Percentiles rank a stretch among this genome's conserved stretches.
These are phyloP conservation scores for Melocanna baccifera DNA, from an alignment of 176 grass and related monocot species.

Conservation along the genomic window DNA sequence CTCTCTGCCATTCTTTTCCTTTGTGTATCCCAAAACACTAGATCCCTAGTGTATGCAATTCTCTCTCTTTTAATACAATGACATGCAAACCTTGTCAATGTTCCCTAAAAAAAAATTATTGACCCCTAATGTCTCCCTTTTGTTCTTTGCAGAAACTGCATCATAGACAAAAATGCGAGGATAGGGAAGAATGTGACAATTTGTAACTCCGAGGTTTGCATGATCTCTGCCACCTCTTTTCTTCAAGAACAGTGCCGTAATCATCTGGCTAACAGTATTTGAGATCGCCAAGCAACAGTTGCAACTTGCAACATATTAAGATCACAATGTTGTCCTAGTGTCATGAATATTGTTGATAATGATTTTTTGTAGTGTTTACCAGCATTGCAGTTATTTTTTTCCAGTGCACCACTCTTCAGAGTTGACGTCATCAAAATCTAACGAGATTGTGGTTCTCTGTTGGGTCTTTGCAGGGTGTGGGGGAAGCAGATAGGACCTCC, in stretches of 20 bases:
- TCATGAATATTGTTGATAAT: background rate
- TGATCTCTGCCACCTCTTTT: slow-evolving; percentile 14
- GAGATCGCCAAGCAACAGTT: background rate
- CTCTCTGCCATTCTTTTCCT: no score
- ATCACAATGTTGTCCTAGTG: background rate
- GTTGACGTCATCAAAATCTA: background rate
- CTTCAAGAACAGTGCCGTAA: background rate
- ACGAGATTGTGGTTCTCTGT: slow-evolving; percentile 11
- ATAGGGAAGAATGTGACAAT: slow-evolving; percentile 81
- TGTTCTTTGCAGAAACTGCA: slow-evolving; percentile 60
- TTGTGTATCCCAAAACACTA: no score
- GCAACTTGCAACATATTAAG: background rate
- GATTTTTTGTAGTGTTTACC: background rate
- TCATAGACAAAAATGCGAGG: slow-evolving; percentile 89
- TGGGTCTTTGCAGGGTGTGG: slow-evolving; percentile 55
- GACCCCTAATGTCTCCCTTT: background rate
- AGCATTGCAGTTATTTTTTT: background rate
- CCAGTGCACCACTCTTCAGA: background rate
- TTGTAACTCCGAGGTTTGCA: slow-evolving; percentile 63
- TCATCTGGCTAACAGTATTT: background rate
- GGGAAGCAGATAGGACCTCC: slow-evolving; percentile 66
- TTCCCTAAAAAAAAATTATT: no score
- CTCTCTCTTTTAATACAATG: no score
- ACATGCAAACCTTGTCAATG: no score
- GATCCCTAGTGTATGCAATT: no score